Evolutionary conservation across 495 filamentous ascomycete genomes (phyloP).

Genomic region (Penicillium arizonense): DNA sequence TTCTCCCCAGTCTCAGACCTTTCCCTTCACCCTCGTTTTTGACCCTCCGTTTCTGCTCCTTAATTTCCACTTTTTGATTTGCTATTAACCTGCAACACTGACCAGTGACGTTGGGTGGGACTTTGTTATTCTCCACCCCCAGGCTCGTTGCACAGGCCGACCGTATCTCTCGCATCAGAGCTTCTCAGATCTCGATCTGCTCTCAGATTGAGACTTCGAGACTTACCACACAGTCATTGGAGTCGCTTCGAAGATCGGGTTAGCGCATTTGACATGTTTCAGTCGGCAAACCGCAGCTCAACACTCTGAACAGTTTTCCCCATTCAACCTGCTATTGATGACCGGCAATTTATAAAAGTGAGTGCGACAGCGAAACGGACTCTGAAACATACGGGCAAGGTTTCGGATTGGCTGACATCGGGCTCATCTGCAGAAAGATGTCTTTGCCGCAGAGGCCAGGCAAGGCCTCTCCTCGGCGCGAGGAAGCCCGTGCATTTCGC

Average conservation of each 20-base stretch:
- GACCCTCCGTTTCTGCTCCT: neutral
- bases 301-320: neutral
- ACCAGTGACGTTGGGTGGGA: constrained; percentile 15
- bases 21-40: neutral
- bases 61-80: neutral
- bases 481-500: constrained; percentile 59
- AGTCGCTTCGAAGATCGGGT: neutral
- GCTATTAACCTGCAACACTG: too few relatives aligned
- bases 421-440: constrained; percentile 38
- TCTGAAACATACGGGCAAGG: neutral
- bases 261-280: constrained; percentile 13
- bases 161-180: constrained; percentile 13
- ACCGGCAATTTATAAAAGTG: neutral
- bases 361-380: neutral
- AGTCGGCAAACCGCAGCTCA: constrained; percentile 1
- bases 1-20: too few relatives aligned
- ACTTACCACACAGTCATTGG: neutral
- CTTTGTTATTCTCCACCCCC: constrained; percentile 33
- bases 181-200: constrained; percentile 5
- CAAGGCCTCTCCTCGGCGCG: constrained; percentile 55
- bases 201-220: neutral
- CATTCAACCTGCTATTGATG: neutral
- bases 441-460: constrained; percentile 66
- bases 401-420: neutral
- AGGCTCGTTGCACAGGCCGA: constrained; percentile 29